These are phyloP conservation scores for Aristolochia californica DNA, from an alignment of 164 flowering plant species.

Conservation along the genomic window DNA sequence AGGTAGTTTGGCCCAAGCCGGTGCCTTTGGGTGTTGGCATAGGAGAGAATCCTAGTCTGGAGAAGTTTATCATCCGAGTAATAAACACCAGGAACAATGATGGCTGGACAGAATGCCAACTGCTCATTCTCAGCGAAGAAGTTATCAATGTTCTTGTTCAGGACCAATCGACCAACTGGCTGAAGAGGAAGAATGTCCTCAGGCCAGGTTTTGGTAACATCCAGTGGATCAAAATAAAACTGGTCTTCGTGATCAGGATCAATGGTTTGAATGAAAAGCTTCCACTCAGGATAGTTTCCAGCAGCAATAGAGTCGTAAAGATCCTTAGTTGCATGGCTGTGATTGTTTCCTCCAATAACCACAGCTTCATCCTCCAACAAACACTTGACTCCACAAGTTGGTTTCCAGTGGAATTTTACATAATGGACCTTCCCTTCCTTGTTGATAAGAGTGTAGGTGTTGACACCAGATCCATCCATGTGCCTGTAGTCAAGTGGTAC, in stretches of 20 bases:
- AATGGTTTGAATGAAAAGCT: slow-evolving; percentile 75
- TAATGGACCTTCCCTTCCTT: slow-evolving; percentile 70
- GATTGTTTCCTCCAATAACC: slow-evolving; percentile 79
- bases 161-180: slow-evolving; percentile 90
- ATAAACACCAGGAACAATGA: slow-evolving; percentile 83
- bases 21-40: slow-evolving; percentile 93
- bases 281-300: slow-evolving; percentile 96
- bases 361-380: slow-evolving; percentile 80
- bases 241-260: slow-evolving; percentile 82
- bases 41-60: slow-evolving; percentile 79
- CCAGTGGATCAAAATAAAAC: slow-evolving; percentile 91
- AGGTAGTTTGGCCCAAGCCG: slow-evolving; percentile 96
- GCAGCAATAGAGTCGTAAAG: slow-evolving; percentile 88
- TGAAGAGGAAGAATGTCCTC: slow-evolving; percentile 86
- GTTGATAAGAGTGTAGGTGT: slow-evolving; percentile 74
- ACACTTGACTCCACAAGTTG: slow-evolving; percentile 89
- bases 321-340: slow-evolving; percentile 98
- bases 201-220: slow-evolving; percentile 96
- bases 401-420: slow-evolving; percentile 98
- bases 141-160: slow-evolving; percentile 91
- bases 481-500: slow-evolving; percentile 88
- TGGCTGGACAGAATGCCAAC: slow-evolving; percentile 85
- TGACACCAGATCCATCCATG: slow-evolving; percentile 95
- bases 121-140: slow-evolving; percentile 97
- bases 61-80: slow-evolving; percentile 94